Evolutionary conservation across 768 basidiomycete genomes (phyloP), one percentile per base, ranked within the genome.

Genomic region (Mrakia hoshinonis): DNA sequence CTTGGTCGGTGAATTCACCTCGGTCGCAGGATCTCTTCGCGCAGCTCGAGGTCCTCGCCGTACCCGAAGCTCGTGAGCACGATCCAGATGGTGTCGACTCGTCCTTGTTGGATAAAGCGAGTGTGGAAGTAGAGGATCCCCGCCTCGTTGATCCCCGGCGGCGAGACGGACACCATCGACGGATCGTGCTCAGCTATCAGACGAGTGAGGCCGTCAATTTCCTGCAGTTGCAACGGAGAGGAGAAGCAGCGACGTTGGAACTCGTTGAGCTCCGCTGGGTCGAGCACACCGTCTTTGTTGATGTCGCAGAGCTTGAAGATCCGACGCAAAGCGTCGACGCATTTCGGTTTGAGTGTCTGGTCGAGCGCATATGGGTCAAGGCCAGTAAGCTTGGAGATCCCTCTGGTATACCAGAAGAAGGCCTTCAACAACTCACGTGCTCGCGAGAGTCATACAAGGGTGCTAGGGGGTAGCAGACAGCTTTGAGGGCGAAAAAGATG

Each of bases 401-500:
- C 55, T 5, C 3, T n/a, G 5, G 11, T 61, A 3, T 11, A 9
- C 43, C 18, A 52, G 1, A 18, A 11, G 34, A 31, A 3, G 1
- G 22, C 13, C 4, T 18, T 26, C 20, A 26, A n/a, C 9, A 65
- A 78, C 89, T 71, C 77, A 91, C 91, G 80, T 97, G 94, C 76
- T 97, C 92, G 77, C 93, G 82, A 1, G 93, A 95, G 79, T 99
- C 95, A 78, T 98, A 99, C 24, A 99, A 82, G 7, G 95, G 95
- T 7, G 95, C 95, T 0, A 93, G 95, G 2, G 95, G 95, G 77
- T 99, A 92, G 13, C 97, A 82, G 39, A 99, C 95, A 15, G 95
- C 95, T 78, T 96, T 97, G 80, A 96, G 94, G 1, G 95, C 95
- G 79, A 97, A 97, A 80, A 95, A 97, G 82, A 98, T 93, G 38